Base-by-base conservation (phyloP, 805 yeast species). In the Cyberlindnera misumaiensis region DNA sequence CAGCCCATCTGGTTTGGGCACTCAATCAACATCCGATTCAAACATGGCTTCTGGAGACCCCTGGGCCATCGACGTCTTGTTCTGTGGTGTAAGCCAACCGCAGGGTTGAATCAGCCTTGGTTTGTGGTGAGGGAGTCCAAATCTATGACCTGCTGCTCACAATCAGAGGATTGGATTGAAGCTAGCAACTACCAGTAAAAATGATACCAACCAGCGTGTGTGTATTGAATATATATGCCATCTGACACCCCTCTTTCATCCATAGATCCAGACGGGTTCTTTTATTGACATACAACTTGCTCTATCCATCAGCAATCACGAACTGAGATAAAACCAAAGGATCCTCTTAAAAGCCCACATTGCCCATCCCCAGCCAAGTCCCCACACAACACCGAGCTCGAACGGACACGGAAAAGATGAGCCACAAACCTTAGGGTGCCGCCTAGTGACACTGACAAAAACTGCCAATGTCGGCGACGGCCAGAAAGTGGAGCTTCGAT, bases 231-330 rank as follows among this genome's bases (percentile, higher is more conserved):
- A 44, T 53, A 44, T 44, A 44, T 36, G 39, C 47, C 58, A 52
- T 52, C 58, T 53, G 58, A 53, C 58, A 53, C 58, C 56, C 56
- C 47, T 51, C 53, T 48, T 48, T 53, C 58, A 52, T 36, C 45
- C 36, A 12, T 44, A 49, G 13, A 28, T 52, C 56, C 56, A 52
- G 53, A 49, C 55, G 55, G 45, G 49, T 45, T 45, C 48, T 20
- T 20, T 44, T 44, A 44, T 39, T 41, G 45, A 35, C 38, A 44
- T 35, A 40, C 31, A 31, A 27, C 22, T 44, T 39, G 36, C 24
- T 44, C 45, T 44, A 37, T 44, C 48, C 48, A 44, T 44, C 48
- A 44, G 38, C 36, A 32, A 44, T 44, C 48, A 44, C 48, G 48
- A 44, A 44, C 38, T 41, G 45, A 44, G 28, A 41, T 41, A 44